Evolutionary conservation across 2,329 filamentous ascomycete genomes (phyloP).

Genomic region (Colletotrichum nymphaeae): DNA sequence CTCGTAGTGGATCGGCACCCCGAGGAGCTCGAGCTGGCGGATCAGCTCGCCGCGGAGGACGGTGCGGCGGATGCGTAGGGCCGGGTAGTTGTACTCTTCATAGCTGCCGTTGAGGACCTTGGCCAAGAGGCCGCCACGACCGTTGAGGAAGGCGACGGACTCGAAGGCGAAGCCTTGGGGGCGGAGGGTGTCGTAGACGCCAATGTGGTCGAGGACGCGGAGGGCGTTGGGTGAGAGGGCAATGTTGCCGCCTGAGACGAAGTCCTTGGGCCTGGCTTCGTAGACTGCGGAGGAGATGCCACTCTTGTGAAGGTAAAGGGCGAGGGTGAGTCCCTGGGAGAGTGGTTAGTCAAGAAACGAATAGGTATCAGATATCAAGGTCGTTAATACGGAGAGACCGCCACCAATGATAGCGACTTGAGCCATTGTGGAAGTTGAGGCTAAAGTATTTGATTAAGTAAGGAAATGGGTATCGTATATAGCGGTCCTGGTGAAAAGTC

Average conservation of each 20-base stretch:
- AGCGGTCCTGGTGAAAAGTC: background rate
- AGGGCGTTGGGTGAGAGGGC: slow-evolving; percentile 71
- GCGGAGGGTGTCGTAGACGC: slow-evolving; percentile 58
- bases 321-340: slow-evolving; percentile 60
- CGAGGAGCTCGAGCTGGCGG: slow-evolving; percentile 49
- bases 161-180: slow-evolving; percentile 61
- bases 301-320: slow-evolving; percentile 63
- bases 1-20: slow-evolving; percentile 57
- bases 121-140: slow-evolving; percentile 45
- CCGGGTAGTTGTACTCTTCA: slow-evolving; percentile 62
- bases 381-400: background rate
- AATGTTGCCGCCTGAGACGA: slow-evolving; percentile 64
- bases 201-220: slow-evolving; percentile 61
- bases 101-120: slow-evolving; percentile 59
- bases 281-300: slow-evolving; percentile 62
- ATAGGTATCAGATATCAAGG: too few species aligned
- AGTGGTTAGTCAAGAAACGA: background rate
- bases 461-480: background rate
- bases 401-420: background rate
- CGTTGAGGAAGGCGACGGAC: slow-evolving; percentile 56
- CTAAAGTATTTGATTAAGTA: background rate
- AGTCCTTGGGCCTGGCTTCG: slow-evolving; percentile 56
- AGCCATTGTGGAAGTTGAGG: background rate
- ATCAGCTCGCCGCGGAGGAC: slow-evolving; percentile 61
- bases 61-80: slow-evolving; percentile 63